Evolutionary conservation across 305 asterid species (phyloP).

Genomic region (Withania somnifera): DNA sequence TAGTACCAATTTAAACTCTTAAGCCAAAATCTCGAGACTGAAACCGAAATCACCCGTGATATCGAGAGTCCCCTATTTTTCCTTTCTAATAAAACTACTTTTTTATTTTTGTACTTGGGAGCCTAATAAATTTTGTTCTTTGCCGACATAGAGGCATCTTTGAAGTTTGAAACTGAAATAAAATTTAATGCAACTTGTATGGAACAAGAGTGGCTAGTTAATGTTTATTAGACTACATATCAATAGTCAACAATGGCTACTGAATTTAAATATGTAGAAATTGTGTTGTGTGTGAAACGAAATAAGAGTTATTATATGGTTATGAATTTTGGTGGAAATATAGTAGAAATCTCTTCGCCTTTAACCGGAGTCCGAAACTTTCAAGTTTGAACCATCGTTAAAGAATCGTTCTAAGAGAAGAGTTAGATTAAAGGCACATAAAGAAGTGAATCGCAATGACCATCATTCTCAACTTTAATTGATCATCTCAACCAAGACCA

Average conservation of each 20-base stretch:
- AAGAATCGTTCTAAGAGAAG: too few relatives aligned
- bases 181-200: neutral
- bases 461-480: too few relatives aligned
- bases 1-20: too few relatives aligned
- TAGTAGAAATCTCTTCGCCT: too few relatives aligned
- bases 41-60: too few relatives aligned
- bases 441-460: too few relatives aligned
- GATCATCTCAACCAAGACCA: too few relatives aligned
- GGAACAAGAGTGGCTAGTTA: neutral
- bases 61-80: too few relatives aligned
- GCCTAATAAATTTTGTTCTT: neutral
- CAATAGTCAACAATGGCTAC: neutral
- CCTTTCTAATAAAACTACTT: neutral
- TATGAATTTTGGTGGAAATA: neutral
- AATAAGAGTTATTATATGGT: neutral
- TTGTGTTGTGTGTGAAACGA: neutral
- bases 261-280: neutral
- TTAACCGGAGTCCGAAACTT: too few relatives aligned
- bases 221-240: neutral
- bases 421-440: too few relatives aligned
- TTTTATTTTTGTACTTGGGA: neutral
- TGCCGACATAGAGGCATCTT: slow-evolving; percentile 12
- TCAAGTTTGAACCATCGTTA: too few relatives aligned
- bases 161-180: neutral
- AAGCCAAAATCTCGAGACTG: too few relatives aligned